Base-by-base conservation (phyloP, 2,329 filamentous ascomycete species). In the Rachicladosporium sp. region DNA sequence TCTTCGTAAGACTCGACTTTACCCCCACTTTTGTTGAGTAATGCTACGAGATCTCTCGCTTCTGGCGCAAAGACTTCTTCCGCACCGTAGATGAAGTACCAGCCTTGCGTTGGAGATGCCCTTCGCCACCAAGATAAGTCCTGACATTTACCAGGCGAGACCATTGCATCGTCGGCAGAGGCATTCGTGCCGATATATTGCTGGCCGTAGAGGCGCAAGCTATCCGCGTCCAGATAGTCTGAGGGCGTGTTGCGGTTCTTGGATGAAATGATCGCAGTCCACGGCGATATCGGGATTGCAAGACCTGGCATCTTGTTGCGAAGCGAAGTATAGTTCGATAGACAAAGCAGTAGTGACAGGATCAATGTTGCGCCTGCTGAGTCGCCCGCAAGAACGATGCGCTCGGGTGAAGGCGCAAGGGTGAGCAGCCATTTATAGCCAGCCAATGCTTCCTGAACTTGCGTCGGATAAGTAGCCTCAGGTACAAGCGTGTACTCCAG, bases 401-500 rank as follows among this genome's bases (percentile, higher is more conserved):
- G 74, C 2, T 73, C 71, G 0, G 78, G 66, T 31, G 80, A 69
- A 15, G 58, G 59, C 19, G 72, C 71, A 3, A 73, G 64, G 5
- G 71, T 70, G 2, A 86, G 63, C 5, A 83, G 72, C 51, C 86
- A 76, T 46, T 75, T 72, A 59, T 89, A 91, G 1, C 78, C 84
- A 35, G 72, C 68, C 4, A 82, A 58, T 0, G 76, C 74, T 62
- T 93, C 74, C 33, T 80, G 67, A 8, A 88, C 63, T 58, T 91
- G 85, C 2, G 69, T 76, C 2, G 85, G 85, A 52, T 83, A 89
- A 8, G 69, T 70, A 10, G 73, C 70, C 48, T 87, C 80, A 1
- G 83, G 83, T 0, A 87, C 82, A 1, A 93, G 68, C 0, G 80
- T 85, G 56, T 91, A 91, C 43, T 91, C 83, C 4, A 91, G 66